Conservation (phyloP, 2,329 filamentous ascomycete genomes). For the Talaromyces verruculosus region DNA sequence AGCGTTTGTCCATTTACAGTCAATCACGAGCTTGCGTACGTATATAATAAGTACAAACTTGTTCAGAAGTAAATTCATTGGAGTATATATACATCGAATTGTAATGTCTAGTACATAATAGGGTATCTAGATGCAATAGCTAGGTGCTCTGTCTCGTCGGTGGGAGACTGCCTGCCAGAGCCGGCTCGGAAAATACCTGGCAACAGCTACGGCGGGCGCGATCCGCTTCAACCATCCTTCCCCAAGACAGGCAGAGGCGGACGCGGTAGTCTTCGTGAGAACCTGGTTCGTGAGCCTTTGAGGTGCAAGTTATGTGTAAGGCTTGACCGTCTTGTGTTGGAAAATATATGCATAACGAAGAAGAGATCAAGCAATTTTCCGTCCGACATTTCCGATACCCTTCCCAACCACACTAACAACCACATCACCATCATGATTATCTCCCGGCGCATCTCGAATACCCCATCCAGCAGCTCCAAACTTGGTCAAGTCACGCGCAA, state of each 20-base stretch:
- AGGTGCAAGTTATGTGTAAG: background rate
- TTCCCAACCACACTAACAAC: slow-evolving; percentile 88
- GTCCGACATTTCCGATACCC: slow-evolving; percentile 90
- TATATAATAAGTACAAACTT: background rate
- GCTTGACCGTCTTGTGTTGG: background rate
- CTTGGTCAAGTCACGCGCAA: slow-evolving; percentile 81
- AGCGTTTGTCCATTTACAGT: background rate
- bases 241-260: too few relatives aligned
- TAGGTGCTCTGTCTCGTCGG: background rate
- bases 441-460: slow-evolving; percentile 69
- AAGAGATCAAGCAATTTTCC: slow-evolving; percentile 69
- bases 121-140: slow-evolving; percentile 4
- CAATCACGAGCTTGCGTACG: too few relatives aligned
- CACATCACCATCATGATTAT: slow-evolving; percentile 66
- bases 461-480: slow-evolving; percentile 93
- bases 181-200: background rate
- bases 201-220: background rate
- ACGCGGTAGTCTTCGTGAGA: background rate
- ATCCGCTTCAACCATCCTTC: background rate
- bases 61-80: background rate
- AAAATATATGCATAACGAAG: background rate
- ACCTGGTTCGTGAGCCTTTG: background rate
- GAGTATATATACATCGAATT: background rate
- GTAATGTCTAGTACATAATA: background rate
- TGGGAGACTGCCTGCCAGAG: background rate